Base-by-base conservation (phyloP, 805 yeast species). In the Nakazawaea ambrosiae region DNA sequence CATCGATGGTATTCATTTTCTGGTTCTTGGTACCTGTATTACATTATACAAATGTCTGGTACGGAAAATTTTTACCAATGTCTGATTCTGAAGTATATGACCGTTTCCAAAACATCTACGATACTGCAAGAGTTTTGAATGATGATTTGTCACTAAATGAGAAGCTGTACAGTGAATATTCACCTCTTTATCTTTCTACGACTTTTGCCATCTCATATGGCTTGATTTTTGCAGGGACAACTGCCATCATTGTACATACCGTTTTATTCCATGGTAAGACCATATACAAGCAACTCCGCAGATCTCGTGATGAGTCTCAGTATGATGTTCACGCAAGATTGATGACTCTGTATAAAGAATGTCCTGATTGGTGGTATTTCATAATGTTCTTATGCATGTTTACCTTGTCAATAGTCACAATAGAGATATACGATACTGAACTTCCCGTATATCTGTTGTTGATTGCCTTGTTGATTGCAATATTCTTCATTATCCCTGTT, bases 291-390 rank as follows among this genome's bases (percentile, higher is more conserved):
- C 61, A 58, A 34, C 57, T 72, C 2, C 50, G 50, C 33, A 61
- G 65, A 43, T 49, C 48, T 25, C 49, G 49, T 28, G 43, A 55
- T 18, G 58, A 57, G 5, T 20, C 36, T 10, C 39, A 42, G 5
- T 45, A 60, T 8, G 57, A 63, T 19, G 66, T 65, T 9, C 47
- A 53, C 22, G 43, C 40, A 57, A 62, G 78, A 43, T 65, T 78
- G 42, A 78, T 80, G 81, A 51, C 47, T 31, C 60, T 56, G 39
- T 80, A 81, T 54, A 68, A 68, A 27, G 87, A 81, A 45, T 85
- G 78, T 16, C 92, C 94, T 1, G 82, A 77, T 45, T 76, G 80
- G 78, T 79, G 87, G 85, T 81, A 70, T 48, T 48, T 58, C 4
- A 42, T 55, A 3, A 59, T 73, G 12, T 61, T 78, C 28, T 39